Percentiles rank a stretch among this genome's conserved stretches.
These are phyloP conservation scores for Physocladia obscura DNA, from an alignment of 192 early-diverging fungal species.

Conservation along the genomic window DNA sequence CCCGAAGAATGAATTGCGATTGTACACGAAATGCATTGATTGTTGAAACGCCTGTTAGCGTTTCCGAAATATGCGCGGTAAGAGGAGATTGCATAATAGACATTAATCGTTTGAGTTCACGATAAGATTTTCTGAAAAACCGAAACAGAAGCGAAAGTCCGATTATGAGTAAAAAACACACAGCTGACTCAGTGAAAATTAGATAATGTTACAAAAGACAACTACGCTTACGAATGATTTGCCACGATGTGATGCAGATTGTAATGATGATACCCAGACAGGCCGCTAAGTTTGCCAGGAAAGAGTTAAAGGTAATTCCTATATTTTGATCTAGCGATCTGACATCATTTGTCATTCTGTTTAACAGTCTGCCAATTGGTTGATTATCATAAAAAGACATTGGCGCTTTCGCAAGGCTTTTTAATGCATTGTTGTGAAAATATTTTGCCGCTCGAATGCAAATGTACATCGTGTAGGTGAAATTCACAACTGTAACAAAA, in stretches of 20 bases:
- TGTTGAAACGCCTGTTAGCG: constrained; percentile 33
- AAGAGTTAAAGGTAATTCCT: constrained; percentile 20
- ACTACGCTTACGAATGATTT: constrained; percentile 15
- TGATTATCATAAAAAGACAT: constrained; percentile 40
- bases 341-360: constrained; percentile 57
- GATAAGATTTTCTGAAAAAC: constrained; percentile 26
- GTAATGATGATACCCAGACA: background rate
- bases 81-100: constrained; percentile 35
- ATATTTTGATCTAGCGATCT: constrained; percentile 56
- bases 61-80: constrained; percentile 34
- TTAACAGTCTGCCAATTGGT: constrained; percentile 54
- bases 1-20: background rate
- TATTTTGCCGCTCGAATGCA: constrained; percentile 43
- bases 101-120: constrained; percentile 34
- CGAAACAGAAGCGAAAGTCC: background rate
- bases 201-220: background rate
- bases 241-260: constrained; percentile 21
- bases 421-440: constrained; percentile 51
- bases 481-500: too few relatives aligned
- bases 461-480: background rate
- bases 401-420: constrained; percentile 47
- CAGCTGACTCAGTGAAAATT: background rate
- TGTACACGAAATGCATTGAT: constrained; percentile 23
- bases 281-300: background rate
- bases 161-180: background rate